Conservation (phyloP, 2,329 filamentous ascomycete species). For the Cordyceps militaris region DNA sequence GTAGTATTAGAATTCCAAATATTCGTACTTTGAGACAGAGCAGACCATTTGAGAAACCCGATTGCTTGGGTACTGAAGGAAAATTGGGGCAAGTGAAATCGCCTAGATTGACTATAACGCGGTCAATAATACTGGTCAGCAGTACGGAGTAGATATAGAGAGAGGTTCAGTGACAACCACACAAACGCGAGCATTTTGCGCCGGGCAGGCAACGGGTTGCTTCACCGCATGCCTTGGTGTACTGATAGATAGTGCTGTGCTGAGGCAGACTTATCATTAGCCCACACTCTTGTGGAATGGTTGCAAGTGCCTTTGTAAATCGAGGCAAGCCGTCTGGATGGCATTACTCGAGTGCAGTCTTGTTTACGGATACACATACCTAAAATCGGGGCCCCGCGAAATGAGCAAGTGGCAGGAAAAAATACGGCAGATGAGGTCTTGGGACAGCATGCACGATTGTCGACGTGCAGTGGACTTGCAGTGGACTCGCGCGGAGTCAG, state of each 20-base stretch:
- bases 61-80: background rate
- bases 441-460: conserved; percentile 4
- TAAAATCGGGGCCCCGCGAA: conserved; percentile 10
- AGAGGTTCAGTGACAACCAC: background rate
- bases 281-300: background rate
- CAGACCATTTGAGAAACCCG: background rate
- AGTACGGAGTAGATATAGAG: background rate
- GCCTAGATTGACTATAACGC: background rate
- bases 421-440: conserved; percentile 7
- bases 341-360: conserved; percentile 7
- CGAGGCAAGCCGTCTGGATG: background rate
- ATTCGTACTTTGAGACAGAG: conserved; percentile 1
- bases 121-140: background rate
- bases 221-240: background rate
- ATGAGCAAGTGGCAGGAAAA: conserved; percentile 1
- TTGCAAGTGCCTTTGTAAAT: background rate
- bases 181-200: background rate
- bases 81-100: background rate
- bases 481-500: conserved; percentile 6
- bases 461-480: conserved; percentile 4
- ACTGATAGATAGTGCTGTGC: background rate
- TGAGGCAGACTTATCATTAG: too few relatives aligned
- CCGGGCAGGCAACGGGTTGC: background rate
- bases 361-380: conserved; percentile 1
- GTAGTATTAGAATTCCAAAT: background rate